Conservation (phyloP, 192 early-diverging fungal genomes). For the Anaeromyces robustus region DNA sequence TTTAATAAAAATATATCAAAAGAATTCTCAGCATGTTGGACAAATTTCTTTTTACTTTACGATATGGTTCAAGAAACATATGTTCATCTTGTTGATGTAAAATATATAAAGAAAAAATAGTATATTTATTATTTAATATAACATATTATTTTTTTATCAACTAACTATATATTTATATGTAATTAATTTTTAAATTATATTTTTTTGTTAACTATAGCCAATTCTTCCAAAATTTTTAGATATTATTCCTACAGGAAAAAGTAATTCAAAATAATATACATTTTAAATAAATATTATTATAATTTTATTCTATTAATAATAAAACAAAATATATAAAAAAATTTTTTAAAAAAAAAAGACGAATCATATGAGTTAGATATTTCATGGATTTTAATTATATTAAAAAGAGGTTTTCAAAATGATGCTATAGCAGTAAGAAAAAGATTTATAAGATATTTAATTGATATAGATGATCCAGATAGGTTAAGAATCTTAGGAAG, state of each 20-base stretch:
- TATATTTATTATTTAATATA: no score
- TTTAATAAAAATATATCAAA: neutral
- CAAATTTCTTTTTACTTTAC: slow-evolving; percentile 28
- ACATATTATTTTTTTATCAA: no score
- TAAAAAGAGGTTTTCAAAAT: slow-evolving; percentile 12
- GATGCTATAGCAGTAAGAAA: slow-evolving; percentile 6
- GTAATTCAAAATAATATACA: neutral
- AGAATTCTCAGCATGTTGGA: slow-evolving; percentile 14
- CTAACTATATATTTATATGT: no score
- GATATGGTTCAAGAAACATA: slow-evolving; percentile 25
- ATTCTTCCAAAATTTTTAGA: slow-evolving; percentile 19
- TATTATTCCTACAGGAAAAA: neutral
- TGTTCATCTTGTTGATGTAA: slow-evolving; percentile 19
- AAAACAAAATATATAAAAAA: no score
- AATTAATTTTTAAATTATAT: no score
- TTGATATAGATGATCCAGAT: neutral
- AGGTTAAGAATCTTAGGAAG: neutral
- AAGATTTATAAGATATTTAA: slow-evolving; percentile 7
- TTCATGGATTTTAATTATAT: slow-evolving; percentile 10
- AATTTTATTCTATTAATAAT: no score
- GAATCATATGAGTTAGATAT: slow-evolving; percentile 2
- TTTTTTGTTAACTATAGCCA: slow-evolving; percentile 5
- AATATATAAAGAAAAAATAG: no score
- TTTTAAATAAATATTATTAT: no score
- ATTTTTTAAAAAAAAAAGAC: neutral